Base-by-base conservation (phyloP, 129 eudicot species). In the Helianthus tuberosus region DNA sequence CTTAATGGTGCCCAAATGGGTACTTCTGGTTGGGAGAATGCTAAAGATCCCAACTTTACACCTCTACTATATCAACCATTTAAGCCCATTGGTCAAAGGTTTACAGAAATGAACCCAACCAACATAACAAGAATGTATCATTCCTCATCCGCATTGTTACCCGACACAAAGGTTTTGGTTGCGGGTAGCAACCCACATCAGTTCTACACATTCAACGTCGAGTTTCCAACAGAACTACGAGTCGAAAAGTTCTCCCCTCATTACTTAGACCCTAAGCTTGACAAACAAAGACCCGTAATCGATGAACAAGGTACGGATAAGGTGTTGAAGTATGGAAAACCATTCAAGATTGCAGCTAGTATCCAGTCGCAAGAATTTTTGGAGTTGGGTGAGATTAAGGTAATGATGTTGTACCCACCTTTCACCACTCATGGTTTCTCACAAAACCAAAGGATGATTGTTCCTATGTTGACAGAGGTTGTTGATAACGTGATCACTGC, bases 401-500 rank as follows among this genome's bases (percentile, higher is more conserved):
- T 88, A 15, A 84, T 94, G 0, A 74, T 88, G 91, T 61, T 78
- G 66, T 55, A 82, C 9, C 97, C 94, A 4, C 94, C 97, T 0
- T 91, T 91, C 27, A 88, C 97, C 1, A 91, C 94, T 17, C 97
- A 91, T 44, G 97, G 94, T 1, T 91, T 77, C 68, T 88, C 91
- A 0, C 76, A 64, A 75, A 82, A 82, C 86, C 94, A 91, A 61
- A 84, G 97, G 49, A 29, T 86, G 83, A 3, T 84, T 1, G 54
- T 85, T 71, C 65, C 79, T 74, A 23, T 51, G 11, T 25, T 77
- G 48, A 61, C 4, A 23, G 52, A 17, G 0, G 47, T 80, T 49
- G 17, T 6, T 0, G 11, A 49, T 2, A 15, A 65, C 9, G 8
- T 14, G 15, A 70, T 88, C 44, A 75, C 74, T 6, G 86, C 68